phyloP scores from a whole-genome alignment of 139 green algal species.

The Pedinophyceae sp. region DNA sequence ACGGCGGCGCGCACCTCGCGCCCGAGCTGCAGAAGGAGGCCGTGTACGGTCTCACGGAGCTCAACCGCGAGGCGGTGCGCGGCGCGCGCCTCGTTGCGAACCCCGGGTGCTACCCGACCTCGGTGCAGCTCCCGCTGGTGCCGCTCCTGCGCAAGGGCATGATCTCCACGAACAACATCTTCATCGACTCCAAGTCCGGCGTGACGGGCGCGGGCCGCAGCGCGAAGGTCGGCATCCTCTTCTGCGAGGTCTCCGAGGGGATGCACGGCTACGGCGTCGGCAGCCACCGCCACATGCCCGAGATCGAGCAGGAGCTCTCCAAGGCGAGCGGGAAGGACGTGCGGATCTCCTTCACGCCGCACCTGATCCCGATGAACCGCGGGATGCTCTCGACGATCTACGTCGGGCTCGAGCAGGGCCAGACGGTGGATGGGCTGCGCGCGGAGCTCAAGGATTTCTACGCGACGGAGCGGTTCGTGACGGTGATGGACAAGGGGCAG shows the following conservation, averaged over 20 bases:
- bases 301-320: conserved; percentile 73
- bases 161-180: conserved; percentile 76
- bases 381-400: conserved; percentile 96
- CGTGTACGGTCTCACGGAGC: conserved; percentile 92
- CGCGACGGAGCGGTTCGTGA: conserved; percentile 62
- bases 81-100: conserved; percentile 83
- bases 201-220: conserved; percentile 2
- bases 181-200: conserved; percentile 93
- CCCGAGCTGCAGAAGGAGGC: conserved; percentile 85
- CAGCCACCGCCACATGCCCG: conserved; percentile 83
- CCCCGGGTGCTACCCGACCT: conserved; percentile 93
- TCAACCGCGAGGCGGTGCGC: conserved; percentile 60
- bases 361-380: conserved; percentile 89
- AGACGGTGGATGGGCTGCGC: conserved; percentile 51
- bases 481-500: conserved; percentile 48
- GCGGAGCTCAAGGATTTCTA: conserved; percentile 34
- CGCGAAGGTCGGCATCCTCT: conserved; percentile 85
- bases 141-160: conserved; percentile 56
- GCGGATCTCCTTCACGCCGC: conserved; percentile 82
- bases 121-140: conserved; percentile 62
- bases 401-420: conserved; percentile 57
- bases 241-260: conserved; percentile 72
- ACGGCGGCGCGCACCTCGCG: conserved; percentile 73
- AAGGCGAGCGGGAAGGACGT: conserved; percentile 18
- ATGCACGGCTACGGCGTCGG: conserved; percentile 70